Evolutionary conservation across 2,329 filamentous ascomycete species (phyloP), one percentile per base, ranked within the genome.

Genomic region (Plectosphaerella sp.): DNA sequence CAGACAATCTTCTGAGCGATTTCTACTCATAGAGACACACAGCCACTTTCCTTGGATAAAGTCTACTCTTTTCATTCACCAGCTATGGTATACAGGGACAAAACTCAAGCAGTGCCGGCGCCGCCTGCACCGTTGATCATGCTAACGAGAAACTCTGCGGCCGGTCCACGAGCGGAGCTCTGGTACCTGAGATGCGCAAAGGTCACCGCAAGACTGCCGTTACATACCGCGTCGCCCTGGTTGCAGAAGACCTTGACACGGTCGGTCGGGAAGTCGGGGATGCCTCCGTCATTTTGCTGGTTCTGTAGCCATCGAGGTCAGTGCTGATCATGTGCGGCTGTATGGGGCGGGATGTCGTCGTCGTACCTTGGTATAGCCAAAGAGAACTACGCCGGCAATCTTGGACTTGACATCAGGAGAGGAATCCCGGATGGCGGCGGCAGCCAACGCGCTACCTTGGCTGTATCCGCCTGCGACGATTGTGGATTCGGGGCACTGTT

Each of bases 161-260:
- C 28, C 8, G 28, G 28, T 12, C 28, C 28, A 33, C 28, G 11
- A 9, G 28, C 28, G 8, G 28, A 33, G 22, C 22, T 22, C 22
- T 22, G 22, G 22, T 22, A 22, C 22, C 22, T 22, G 5, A 22
- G 22, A 22, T 22, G 22, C 22, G 22, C 22, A 22, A 22, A 22
- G 22, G 22, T 22, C 22, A 22, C 22, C 22, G 5, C 5, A 22
- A 22, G 22, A 22, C 22, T 22, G 22, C 22, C 22, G 22, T 22
- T 22, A 5, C 22, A 73, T 49, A 72, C 62, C 20, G 62, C 57
- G 55, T 74, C 71, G 46, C 67, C 66, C 7, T 53, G 16, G 54
- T 72, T 72, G 61, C 71, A 74, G 61, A 72, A 71, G 53, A 72
- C 64, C 36, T 67, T 62, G 37, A 66, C 66, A 56, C 65, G 63